Conservation (phyloP, 345 rosid species). For the Triadica sebifera region DNA sequence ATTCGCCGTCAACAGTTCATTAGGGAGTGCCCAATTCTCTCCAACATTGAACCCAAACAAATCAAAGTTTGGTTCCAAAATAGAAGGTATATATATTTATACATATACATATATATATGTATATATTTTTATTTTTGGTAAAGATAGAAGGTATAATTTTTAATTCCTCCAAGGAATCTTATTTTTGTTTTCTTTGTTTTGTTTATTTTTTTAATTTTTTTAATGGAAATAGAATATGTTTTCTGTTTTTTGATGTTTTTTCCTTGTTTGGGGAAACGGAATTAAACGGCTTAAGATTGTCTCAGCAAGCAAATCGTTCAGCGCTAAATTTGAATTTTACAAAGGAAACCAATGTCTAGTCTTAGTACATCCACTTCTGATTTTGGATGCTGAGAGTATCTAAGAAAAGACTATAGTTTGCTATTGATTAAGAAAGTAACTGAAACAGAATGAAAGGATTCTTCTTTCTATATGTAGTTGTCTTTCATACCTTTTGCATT, state of each 20-base stretch:
- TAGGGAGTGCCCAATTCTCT: slow-evolving; percentile 98
- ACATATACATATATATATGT: too few relatives aligned
- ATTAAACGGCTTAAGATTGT: not conserved
- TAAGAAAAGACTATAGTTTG: not conserved
- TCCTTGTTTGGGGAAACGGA: not conserved
- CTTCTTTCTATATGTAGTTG: too few relatives aligned
- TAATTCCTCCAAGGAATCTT: slow-evolving; percentile 1
- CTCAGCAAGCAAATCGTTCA: too few relatives aligned
- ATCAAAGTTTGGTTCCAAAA: slow-evolving; percentile 99
- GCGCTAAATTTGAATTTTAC: too few relatives aligned
- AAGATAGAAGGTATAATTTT: too few relatives aligned
- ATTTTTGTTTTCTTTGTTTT: not conserved
- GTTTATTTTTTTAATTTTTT: not conserved
- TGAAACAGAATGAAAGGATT: too few relatives aligned
- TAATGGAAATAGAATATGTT: not conserved
- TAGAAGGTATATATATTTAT: slow-evolving; percentile 88
- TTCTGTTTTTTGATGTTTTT: too few relatives aligned
- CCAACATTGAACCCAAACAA: slow-evolving; percentile 96
- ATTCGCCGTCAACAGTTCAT: slow-evolving; percentile 97
- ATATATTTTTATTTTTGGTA: too few relatives aligned
- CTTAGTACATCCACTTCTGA: not conserved
- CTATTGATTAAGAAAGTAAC: not conserved
- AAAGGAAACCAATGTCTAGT: not conserved
- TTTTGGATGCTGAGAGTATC: not conserved
- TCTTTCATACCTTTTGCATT: too few relatives aligned